Conservation (phyloP, 768 basidiomycete genomes). For the Mycena kentingensis region DNA sequence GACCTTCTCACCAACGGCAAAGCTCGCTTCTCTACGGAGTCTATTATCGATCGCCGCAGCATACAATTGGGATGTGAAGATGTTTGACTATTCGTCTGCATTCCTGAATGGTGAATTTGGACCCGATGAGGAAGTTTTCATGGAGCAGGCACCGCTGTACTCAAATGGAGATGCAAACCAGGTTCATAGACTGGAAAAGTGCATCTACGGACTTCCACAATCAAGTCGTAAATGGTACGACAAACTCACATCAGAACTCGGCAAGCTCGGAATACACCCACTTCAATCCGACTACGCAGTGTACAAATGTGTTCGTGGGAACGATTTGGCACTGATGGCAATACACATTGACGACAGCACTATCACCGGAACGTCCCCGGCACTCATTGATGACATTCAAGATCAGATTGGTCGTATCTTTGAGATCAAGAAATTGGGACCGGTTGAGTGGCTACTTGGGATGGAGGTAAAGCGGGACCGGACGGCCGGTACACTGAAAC, state of each 20-base stretch:
- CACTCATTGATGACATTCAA: slow-evolving; percentile 4
- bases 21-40: neutral
- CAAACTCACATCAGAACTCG: too few species aligned
- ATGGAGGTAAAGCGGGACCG: slow-evolving; percentile 27
- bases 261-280: too few species aligned
- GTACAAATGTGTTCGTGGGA: too few species aligned
- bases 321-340: too few species aligned
- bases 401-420: slow-evolving; percentile 14
- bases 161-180: slow-evolving; percentile 10
- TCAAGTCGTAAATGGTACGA: slow-evolving; percentile 30
- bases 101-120: slow-evolving; percentile 16
- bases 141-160: slow-evolving; percentile 14
- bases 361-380: too few species aligned
- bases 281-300: too few species aligned
- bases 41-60: slow-evolving; percentile 4
- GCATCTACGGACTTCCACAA: slow-evolving; percentile 14
- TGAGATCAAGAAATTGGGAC: slow-evolving; percentile 26
- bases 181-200: slow-evolving; percentile 7
- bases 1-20: slow-evolving; percentile 2
- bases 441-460: slow-evolving; percentile 29
- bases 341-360: too few species aligned
- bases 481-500: slow-evolving; percentile 1
- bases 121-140: slow-evolving; percentile 13
- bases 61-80: slow-evolving; percentile 7
- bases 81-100: slow-evolving; percentile 11